Conservation (phyloP, 139 green algal species). For the Closterium sp. region DNA sequence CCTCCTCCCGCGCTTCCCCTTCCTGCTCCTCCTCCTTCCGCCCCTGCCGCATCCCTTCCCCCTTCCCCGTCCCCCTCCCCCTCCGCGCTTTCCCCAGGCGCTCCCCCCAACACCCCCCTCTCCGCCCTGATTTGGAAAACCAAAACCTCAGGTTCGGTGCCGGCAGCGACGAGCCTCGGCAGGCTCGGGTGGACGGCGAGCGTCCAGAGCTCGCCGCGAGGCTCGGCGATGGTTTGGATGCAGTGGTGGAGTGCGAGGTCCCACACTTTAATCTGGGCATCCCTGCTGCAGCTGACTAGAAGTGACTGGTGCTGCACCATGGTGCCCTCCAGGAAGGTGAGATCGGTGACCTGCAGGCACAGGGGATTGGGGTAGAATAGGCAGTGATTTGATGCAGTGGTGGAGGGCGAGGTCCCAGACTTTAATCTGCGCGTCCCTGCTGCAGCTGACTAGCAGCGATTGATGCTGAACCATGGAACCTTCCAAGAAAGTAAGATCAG, state of each 20-base stretch:
- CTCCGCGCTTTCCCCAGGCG: background rate
- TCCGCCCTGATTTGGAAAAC: conserved; percentile 63
- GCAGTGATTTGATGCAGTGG: conserved; percentile 92
- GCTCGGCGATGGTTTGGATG: conserved; percentile 79
- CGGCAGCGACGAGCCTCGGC: conserved; percentile 67
- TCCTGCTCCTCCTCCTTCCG: conserved; percentile 14
- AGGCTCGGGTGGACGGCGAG: conserved; percentile 50
- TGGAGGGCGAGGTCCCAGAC: conserved; percentile 90
- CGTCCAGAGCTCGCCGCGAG: conserved; percentile 64
- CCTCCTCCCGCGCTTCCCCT: background rate
- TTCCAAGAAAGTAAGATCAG: conserved; percentile 45
- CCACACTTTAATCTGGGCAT: conserved; percentile 81
- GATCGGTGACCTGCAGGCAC: conserved; percentile 32
- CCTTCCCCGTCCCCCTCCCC: background rate
- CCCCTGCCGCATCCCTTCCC: background rate
- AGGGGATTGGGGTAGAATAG: no score
- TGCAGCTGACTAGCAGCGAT: conserved; percentile 63
- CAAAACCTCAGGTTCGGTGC: conserved; percentile 70
- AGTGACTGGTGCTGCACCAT: background rate
- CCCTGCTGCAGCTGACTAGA: conserved; percentile 77
- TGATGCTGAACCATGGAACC: background rate
- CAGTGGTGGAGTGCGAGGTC: conserved; percentile 89
- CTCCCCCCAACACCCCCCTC: background rate
- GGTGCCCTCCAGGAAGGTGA: conserved; percentile 35
- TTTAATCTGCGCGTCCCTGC: conserved; percentile 78